A percentile compares a stretch with the other conserved stretches of the same genome.
These are phyloP conservation scores for Penicillium waksmanii DNA, from an alignment of 495 filamentous ascomycete species.

Conservation along the genomic window DNA sequence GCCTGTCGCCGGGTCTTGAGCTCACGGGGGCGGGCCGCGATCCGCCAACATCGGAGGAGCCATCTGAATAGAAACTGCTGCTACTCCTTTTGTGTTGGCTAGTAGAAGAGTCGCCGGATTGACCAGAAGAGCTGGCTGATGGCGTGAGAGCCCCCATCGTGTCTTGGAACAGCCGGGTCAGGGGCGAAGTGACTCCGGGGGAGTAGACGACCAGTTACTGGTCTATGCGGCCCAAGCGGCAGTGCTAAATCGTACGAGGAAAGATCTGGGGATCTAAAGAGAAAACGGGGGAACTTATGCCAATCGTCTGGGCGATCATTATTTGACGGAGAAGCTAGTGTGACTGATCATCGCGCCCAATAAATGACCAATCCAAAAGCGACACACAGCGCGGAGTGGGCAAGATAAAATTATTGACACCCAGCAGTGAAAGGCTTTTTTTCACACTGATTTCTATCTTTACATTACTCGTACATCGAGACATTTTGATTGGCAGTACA, in stretches of 20 bases:
- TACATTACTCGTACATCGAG: not conserved
- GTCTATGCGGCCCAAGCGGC: not conserved
- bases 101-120: not conserved
- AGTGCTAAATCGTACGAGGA: conserved; percentile 3
- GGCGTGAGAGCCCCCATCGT: conserved; percentile 3
- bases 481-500: not conserved
- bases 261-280: conserved; percentile 6
- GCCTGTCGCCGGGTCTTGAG: not conserved
- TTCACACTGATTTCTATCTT: not conserved
- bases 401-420: not conserved
- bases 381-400: not conserved
- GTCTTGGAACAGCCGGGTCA: not conserved
- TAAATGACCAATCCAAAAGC: conserved; percentile 5
- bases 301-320: conserved; percentile 5
- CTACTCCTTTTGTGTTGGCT: not conserved
- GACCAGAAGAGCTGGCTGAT: not conserved
- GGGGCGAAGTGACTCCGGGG: not conserved
- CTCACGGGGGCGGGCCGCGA: not conserved
- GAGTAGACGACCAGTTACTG: not conserved
- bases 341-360: conserved; percentile 5
- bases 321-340: conserved; percentile 1
- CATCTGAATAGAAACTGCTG: conserved; percentile 1
- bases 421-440: not conserved
- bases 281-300: conserved; percentile 8
- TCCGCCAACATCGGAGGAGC: not conserved